These are phyloP conservation scores for Candida ascalaphidarum DNA, from an alignment of 805 yeast species.

Conservation along the genomic window DNA sequence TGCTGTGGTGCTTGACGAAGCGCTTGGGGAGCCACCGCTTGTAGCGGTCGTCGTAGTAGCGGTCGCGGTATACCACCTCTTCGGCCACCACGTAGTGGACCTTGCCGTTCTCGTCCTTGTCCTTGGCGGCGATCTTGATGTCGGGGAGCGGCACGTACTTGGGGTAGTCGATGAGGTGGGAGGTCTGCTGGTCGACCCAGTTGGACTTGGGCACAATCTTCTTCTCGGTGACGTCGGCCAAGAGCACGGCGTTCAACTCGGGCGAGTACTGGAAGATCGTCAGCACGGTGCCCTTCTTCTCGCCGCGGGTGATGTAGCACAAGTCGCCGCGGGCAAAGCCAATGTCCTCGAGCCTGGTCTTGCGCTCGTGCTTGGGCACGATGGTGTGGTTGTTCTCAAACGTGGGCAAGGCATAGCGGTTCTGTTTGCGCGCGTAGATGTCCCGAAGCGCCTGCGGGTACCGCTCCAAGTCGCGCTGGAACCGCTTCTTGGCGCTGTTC, in stretches of 20 bases:
- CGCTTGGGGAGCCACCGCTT: constrained; percentile 71
- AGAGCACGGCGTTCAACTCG: constrained; percentile 53
- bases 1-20: constrained; percentile 60
- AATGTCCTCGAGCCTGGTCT: constrained; percentile 43
- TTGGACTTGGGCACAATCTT: constrained; percentile 62
- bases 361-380: constrained; percentile 19
- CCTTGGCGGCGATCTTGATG: constrained; percentile 71
- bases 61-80: constrained; percentile 56
- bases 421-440: constrained; percentile 10
- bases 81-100: constrained; percentile 72
- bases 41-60: constrained; percentile 66
- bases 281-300: constrained; percentile 66
- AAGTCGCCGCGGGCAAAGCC: constrained; percentile 68
- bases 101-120: constrained; percentile 57
- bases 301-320: constrained; percentile 65
- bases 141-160: constrained; percentile 48
- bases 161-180: constrained; percentile 68
- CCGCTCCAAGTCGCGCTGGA: constrained; percentile 25
- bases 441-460: constrained; percentile 24
- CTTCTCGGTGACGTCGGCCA: constrained; percentile 62
- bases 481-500: constrained; percentile 24
- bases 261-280: constrained; percentile 51
- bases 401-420: constrained; percentile 25
- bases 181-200: constrained; percentile 66
- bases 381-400: constrained; percentile 14